Conservation (phyloP, 2,329 filamentous ascomycete genomes). For the Uncinocarpus reesii region DNA sequence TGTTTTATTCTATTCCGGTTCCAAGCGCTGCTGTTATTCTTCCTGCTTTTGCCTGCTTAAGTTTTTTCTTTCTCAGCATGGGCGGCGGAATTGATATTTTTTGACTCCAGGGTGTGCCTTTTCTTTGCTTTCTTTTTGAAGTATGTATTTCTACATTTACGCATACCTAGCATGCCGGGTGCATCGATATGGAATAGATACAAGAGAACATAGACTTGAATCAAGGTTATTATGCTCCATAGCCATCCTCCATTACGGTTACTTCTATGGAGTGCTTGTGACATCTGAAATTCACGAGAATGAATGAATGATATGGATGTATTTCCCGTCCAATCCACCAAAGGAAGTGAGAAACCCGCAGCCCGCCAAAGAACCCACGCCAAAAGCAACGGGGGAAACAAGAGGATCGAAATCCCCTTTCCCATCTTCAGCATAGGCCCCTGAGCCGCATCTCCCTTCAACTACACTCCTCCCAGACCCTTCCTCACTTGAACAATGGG, state of each 20-base stretch:
- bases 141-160: constrained; percentile 7
- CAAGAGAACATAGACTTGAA: too few relatives aligned
- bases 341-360: not conserved
- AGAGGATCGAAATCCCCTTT: too few relatives aligned
- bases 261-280: not conserved
- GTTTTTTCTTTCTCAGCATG: too few relatives aligned
- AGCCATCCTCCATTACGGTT: too few relatives aligned
- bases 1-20: too few relatives aligned
- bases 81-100: not conserved
- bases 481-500: not conserved
- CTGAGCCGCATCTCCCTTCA: not conserved
- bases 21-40: too few relatives aligned
- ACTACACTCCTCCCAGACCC: not conserved
- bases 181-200: constrained; percentile 2
- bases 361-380: not conserved
- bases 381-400: too few relatives aligned
- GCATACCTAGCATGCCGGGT: not conserved
- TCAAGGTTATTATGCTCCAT: too few relatives aligned
- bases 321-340: not conserved
- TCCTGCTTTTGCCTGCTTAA: not conserved
- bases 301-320: not conserved
- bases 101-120: too few relatives aligned
- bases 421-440: not conserved
- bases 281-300: too few relatives aligned
- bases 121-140: not conserved